Conservation (phyloP, 1,139 yeast genomes). For the Magnusiomyces fungicola region DNA sequence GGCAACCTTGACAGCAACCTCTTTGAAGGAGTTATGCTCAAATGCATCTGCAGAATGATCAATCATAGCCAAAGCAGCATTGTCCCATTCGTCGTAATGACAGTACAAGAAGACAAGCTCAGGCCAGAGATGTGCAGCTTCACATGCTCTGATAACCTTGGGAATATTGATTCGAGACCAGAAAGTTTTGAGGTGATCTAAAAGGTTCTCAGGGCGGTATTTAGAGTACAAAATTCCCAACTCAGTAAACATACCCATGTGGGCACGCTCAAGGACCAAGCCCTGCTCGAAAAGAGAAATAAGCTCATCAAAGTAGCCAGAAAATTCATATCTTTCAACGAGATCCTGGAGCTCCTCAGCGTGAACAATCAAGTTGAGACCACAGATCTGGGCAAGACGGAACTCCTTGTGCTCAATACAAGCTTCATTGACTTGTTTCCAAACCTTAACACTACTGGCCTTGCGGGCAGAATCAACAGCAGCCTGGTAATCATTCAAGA, state of each 20-base stretch:
- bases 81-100: slow-evolving; percentile 99
- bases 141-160: slow-evolving; percentile 91
- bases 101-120: slow-evolving; percentile 94
- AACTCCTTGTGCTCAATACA: slow-evolving; percentile 94
- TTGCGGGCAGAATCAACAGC: slow-evolving; percentile 99
- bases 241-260: slow-evolving; percentile 99
- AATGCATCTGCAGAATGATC: slow-evolving; percentile 90
- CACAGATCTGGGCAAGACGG: slow-evolving; percentile 97
- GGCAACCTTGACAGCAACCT: slow-evolving; percentile 88
- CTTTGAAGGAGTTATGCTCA: slow-evolving; percentile 91
- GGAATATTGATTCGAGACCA: slow-evolving; percentile 99
- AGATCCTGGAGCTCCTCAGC: slow-evolving; percentile 95
- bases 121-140: slow-evolving; percentile 91
- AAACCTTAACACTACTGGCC: slow-evolving; percentile 86
- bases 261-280: slow-evolving; percentile 94
- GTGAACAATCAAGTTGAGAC: slow-evolving; percentile 90
- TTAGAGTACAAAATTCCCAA: slow-evolving; percentile 85
- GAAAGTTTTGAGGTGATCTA: slow-evolving; percentile 94
- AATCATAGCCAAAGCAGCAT: slow-evolving; percentile 97
- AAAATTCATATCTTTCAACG: slow-evolving; percentile 77
- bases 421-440: slow-evolving; percentile 97
- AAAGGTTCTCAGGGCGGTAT: slow-evolving; percentile 82
- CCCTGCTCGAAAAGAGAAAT: slow-evolving; percentile 93
- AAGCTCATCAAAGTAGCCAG: slow-evolving; percentile 88
- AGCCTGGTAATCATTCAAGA: slow-evolving; percentile 83